Evolutionary conservation across 2,329 filamentous ascomycete species (phyloP).

Genomic region (Chaetomiaceae sp.): DNA sequence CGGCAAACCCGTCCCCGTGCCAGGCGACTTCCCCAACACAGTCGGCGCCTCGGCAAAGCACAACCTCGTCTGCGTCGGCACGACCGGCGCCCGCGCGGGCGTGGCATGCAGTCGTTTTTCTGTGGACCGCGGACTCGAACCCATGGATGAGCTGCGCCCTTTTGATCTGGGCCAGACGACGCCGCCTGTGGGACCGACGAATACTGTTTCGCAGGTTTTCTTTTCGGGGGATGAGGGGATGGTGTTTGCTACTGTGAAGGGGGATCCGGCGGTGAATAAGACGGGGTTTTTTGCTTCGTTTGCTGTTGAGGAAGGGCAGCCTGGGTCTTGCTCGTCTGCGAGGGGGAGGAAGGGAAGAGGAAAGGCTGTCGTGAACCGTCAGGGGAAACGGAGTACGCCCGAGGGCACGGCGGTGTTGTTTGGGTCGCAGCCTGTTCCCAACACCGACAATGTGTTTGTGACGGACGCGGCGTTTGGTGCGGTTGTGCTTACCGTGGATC

Average conservation of each 20-base stretch:
- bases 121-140: constrained; percentile 32
- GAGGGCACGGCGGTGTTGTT: constrained; percentile 53
- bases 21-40: constrained; percentile 50
- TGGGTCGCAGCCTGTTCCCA: constrained; percentile 45
- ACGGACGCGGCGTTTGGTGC: constrained; percentile 57
- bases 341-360: no score
- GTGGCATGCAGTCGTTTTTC: constrained; percentile 42
- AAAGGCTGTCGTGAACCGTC: no score
- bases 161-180: constrained; percentile 53
- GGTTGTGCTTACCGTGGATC: constrained; percentile 43
- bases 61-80: constrained; percentile 43
- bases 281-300: constrained; percentile 54
- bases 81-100: constrained; percentile 41
- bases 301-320: constrained; percentile 32
- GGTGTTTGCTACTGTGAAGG: constrained; percentile 57
- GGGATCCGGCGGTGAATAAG: constrained; percentile 49
- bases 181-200: constrained; percentile 53
- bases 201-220: constrained; percentile 57
- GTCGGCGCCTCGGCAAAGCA: constrained; percentile 44
- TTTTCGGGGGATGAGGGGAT: constrained; percentile 51
- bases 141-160: constrained; percentile 42
- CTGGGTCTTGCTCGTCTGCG: no score
- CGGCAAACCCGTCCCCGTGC: constrained; percentile 34
- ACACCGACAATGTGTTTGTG: constrained; percentile 43
- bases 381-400: constrained; percentile 39